phyloP scores from a whole-genome alignment of 768 basidiomycete genomes.

The Lyophyllum shimeji region DNA sequence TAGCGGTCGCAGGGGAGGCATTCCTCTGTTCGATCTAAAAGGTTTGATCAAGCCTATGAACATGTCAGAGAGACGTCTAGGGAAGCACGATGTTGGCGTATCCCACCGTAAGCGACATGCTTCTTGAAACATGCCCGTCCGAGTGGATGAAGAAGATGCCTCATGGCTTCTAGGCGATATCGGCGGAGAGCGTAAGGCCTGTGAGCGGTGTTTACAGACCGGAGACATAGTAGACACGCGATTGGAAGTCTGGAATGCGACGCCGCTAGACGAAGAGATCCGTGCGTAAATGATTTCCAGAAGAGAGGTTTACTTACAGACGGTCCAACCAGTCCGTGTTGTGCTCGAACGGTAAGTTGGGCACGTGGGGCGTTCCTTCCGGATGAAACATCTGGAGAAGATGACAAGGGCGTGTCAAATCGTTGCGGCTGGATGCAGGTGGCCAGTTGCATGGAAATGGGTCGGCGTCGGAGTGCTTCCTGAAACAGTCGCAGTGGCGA shows the following conservation, averaged over 20 bases:
- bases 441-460: no score
- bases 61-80: no score
- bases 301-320: not conserved
- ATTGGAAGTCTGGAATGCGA: not conserved
- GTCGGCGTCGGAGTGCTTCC: no score
- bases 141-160: not conserved
- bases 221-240: not conserved
- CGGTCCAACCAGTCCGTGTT: not conserved
- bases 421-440: no score
- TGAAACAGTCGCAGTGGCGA: no score
- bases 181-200: not conserved
- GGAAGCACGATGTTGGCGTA: not conserved
- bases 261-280: not conserved
- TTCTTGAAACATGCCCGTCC: not conserved
- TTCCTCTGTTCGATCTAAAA: not conserved
- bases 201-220: not conserved
- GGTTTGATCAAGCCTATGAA: no score
- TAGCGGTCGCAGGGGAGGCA: not conserved
- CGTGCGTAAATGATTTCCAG: not conserved
- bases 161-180: not conserved
- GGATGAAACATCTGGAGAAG: no score
- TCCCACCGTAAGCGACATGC: not conserved
- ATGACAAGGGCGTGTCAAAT: no score
- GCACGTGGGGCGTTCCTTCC: not conserved
- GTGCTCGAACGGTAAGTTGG: not conserved